Evolutionary conservation across 2,329 filamentous ascomycete genomes (phyloP).

Genomic region (Allantophomopsis lycopodina): DNA sequence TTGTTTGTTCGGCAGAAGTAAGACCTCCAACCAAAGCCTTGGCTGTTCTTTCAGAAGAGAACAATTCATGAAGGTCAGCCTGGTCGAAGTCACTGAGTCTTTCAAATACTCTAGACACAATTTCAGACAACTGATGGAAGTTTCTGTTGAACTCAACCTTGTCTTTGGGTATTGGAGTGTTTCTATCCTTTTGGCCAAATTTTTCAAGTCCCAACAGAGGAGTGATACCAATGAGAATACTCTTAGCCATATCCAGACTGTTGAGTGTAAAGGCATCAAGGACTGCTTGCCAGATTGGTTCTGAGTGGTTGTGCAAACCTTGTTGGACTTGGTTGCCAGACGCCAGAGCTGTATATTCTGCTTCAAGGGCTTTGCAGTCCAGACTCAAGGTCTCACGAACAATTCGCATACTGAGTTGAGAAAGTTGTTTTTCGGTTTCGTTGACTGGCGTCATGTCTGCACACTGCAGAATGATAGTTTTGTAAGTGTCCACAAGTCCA

Average conservation of each 20-base stretch:
- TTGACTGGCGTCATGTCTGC: constrained; percentile 28
- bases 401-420: constrained; percentile 44
- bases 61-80: constrained; percentile 54
- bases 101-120: constrained; percentile 63
- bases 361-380: constrained; percentile 56
- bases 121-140: constrained; percentile 45
- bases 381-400: constrained; percentile 54
- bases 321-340: constrained; percentile 47
- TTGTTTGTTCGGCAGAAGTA: constrained; percentile 65
- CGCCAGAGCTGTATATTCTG: constrained; percentile 55
- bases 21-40: constrained; percentile 66
- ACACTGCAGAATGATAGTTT: constrained; percentile 41
- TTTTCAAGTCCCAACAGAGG: constrained; percentile 64
- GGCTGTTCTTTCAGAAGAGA: constrained; percentile 52
- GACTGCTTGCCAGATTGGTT: constrained; percentile 67
- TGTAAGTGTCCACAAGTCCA: constrained; percentile 50
- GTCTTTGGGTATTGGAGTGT: constrained; percentile 27
- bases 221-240: constrained; percentile 44
- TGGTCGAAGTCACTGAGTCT: constrained; percentile 64
- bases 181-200: constrained; percentile 27
- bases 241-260: constrained; percentile 59
- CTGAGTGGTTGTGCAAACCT: constrained; percentile 55
- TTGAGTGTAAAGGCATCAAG: constrained; percentile 52
- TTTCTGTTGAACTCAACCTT: constrained; percentile 68
- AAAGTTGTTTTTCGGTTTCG: constrained; percentile 34